Evolutionary conservation across 495 filamentous ascomycete species (phyloP), one percentile per base, ranked within the genome.

Genomic region (Diplogelasinospora grovesii): DNA sequence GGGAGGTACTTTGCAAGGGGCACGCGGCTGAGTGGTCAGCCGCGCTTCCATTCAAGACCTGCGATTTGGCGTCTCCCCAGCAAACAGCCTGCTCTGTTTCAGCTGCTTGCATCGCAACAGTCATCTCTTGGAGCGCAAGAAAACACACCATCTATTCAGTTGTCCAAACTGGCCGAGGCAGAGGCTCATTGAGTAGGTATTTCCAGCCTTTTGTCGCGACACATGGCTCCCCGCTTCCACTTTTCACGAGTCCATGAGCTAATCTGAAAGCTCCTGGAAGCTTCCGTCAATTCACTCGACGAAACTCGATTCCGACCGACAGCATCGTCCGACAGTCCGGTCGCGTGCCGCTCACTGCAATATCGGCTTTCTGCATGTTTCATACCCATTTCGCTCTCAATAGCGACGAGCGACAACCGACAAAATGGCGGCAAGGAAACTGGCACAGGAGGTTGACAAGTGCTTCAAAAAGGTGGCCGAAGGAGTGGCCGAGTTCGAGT

Each of bases 391-490:
- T 31, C 11, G 3, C 20, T 26, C 28, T 22, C 30, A 23, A 4
- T 14, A 14, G 35, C 18, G 38, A 32, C 37, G 45, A 39, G 39
- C 24, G 24, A 24, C n/a, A 15, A 46, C 38, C 46, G 41, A 50
- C 59, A 69, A 63, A 52, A 98, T 98, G 92, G 84, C 92, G 47
- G 83, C 84, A 57, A 79, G 92, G 59, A 98, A 98, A 72, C 80
- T 95, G 35, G 83, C 88, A 59, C 89, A 95, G 65, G 90, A 96
- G 65, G 89, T 95, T 58, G 92, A 98, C 45, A 92, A 92, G 69
- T 92, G 86, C 75, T 97, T 96, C 79, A 98, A 98, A 68, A 90
- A 90, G 69, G 86, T 95, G 48, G 70, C 74, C 25, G 88, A 95
- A 70, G 92, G 92, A 11, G 88, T 97, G n/a, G 69, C 79, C 36